A percentile compares a stretch with the other conserved stretches of the same genome.
These are phyloP conservation scores for Ochetophila trinervis DNA, from an alignment of 306 rosid genomes.

Conservation along the genomic window DNA sequence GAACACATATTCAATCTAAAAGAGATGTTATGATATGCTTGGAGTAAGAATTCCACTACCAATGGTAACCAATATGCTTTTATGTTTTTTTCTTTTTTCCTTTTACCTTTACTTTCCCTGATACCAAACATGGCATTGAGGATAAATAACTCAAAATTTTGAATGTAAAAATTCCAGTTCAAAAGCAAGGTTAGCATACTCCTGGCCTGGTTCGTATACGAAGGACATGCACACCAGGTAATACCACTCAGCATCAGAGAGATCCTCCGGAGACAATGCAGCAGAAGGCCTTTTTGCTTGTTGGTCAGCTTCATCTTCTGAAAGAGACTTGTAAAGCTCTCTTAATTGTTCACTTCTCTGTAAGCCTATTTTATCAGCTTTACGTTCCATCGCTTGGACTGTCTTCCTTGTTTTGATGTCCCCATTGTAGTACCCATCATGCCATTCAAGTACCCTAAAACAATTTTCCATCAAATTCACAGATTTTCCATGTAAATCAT, in stretches of 20 bases:
- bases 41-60: too few species aligned
- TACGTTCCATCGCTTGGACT: slow-evolving; percentile 49
- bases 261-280: slow-evolving; percentile 80
- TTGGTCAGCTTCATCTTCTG: slow-evolving; percentile 52
- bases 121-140: background rate
- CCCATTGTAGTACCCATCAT: slow-evolving; percentile 83
- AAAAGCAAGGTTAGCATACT: slow-evolving; percentile 37
- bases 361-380: slow-evolving; percentile 51
- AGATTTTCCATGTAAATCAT: background rate
- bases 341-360: slow-evolving; percentile 77
- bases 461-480: background rate
- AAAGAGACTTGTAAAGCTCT: slow-evolving; percentile 70
- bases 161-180: background rate
- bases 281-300: slow-evolving; percentile 56
- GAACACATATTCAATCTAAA: background rate
- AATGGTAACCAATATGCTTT: too few species aligned
- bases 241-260: slow-evolving; percentile 89
- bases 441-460: slow-evolving; percentile 73
- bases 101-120: too few species aligned
- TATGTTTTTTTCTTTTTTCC: too few species aligned
- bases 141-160: background rate
- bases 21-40: background rate
- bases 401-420: slow-evolving; percentile 79
- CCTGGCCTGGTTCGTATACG: slow-evolving; percentile 52
- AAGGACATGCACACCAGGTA: slow-evolving; percentile 95